These are phyloP conservation scores for Schizochytrium sp. DNA, from an alignment of 108 stramenopile species.

Conservation along the genomic window DNA sequence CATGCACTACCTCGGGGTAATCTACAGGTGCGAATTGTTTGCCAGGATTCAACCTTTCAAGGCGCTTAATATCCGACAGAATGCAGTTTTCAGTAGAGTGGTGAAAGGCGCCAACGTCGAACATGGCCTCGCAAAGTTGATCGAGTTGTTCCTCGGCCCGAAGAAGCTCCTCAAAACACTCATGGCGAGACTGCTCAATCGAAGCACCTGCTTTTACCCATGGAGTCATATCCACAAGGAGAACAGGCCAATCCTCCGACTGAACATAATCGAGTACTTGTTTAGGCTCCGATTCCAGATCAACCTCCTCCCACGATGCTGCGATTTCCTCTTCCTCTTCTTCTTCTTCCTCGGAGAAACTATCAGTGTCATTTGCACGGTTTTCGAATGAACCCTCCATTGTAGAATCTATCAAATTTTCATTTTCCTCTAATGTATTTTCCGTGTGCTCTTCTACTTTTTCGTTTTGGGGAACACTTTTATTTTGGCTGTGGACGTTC, in stretches of 20 bases:
- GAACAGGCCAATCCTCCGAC: background rate
- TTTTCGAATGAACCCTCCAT: too few species aligned
- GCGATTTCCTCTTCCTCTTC: background rate
- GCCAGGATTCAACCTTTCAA: background rate
- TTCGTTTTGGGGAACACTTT: too few species aligned
- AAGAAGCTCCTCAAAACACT: slow-evolving; percentile 11
- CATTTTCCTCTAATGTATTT: too few species aligned
- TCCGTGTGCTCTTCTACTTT: too few species aligned
- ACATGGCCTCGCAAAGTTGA: slow-evolving; percentile 33
- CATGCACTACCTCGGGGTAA: slow-evolving; percentile 36
- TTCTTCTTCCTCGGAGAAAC: background rate
- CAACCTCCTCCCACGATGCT: slow-evolving; percentile 2
- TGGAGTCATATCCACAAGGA: slow-evolving; percentile 1
- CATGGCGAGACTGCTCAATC: background rate
- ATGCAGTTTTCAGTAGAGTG: slow-evolving; percentile 9
- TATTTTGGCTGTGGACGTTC: too few species aligned
- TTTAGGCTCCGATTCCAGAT: background rate
- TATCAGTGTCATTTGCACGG: too few species aligned
- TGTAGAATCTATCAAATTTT: too few species aligned
- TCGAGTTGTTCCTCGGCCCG: background rate
- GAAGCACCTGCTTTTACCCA: background rate
- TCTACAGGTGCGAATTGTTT: slow-evolving; percentile 8
- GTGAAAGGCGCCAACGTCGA: slow-evolving; percentile 29
- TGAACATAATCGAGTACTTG: background rate
- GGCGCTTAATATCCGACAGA: background rate